Evolutionary conservation across 1,284 basidiomycete genomes (phyloP).

Genomic region (Abortiporus biennis): DNA sequence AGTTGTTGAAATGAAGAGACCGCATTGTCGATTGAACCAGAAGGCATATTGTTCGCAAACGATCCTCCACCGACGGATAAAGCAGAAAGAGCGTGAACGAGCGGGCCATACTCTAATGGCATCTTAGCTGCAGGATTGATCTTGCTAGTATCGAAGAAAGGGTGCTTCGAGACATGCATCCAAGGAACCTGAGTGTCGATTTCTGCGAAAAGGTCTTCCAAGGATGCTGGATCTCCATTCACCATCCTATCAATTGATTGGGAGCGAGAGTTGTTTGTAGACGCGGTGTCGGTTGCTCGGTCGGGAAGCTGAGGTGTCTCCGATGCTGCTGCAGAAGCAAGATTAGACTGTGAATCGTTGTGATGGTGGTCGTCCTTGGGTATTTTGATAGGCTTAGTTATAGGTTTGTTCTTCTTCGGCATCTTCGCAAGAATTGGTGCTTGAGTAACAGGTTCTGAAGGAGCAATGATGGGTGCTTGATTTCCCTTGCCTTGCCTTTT

Average conservation of each 20-base stretch:
- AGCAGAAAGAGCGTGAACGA: conserved; percentile 79
- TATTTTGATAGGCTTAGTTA: conserved; percentile 51
- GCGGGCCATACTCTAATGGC: conserved; percentile 73
- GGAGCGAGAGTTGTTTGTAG: conserved; percentile 49
- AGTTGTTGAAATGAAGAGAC: conserved; percentile 82
- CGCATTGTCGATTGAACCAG: conserved; percentile 78
- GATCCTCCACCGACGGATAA: conserved; percentile 81
- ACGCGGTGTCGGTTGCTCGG: conserved; percentile 32
- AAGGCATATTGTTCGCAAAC: conserved; percentile 73
- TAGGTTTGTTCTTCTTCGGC: conserved; percentile 73
- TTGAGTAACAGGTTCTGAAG: conserved; percentile 38
- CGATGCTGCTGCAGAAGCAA: conserved; percentile 38
- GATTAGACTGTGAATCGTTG: conserved; percentile 35
- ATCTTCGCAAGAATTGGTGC: conserved; percentile 71
- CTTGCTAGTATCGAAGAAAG: conserved; percentile 67
- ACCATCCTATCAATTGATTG: conserved; percentile 46
- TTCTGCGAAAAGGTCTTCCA: conserved; percentile 59
- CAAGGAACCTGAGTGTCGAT: conserved; percentile 53
- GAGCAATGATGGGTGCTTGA: conserved; percentile 19
- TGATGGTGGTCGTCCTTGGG: conserved; percentile 51
- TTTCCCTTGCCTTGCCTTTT: conserved; percentile 16
- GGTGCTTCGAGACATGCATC: conserved; percentile 60
- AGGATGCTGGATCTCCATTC: conserved; percentile 37
- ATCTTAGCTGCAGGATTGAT: conserved; percentile 68
- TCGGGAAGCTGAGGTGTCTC: conserved; percentile 35